Conservation (phyloP, 163 green algal species). For the Volvox carteri region DNA sequence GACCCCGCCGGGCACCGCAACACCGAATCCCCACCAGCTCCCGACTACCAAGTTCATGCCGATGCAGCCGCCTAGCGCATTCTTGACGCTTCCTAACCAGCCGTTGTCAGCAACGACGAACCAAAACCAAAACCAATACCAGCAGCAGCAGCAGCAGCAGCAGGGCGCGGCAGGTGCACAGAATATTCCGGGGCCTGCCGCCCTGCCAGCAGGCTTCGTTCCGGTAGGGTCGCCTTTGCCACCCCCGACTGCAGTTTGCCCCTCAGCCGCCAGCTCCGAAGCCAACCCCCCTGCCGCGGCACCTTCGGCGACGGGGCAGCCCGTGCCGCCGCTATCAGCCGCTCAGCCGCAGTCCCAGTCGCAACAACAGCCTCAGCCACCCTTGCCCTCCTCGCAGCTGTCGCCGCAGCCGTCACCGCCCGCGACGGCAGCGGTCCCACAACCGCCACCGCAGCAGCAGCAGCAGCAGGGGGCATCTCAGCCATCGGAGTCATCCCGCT, state of each 20-base stretch:
- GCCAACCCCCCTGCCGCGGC: background rate
- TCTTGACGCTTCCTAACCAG: background rate
- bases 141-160: constrained; percentile 5
- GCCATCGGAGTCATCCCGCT: background rate
- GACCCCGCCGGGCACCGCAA: background rate
- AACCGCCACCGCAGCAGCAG: constrained; percentile 26
- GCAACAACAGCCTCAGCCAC: background rate
- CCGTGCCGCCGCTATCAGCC: background rate
- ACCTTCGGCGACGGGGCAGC: background rate
- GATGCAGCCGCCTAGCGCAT: background rate
- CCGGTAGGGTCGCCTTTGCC: background rate
- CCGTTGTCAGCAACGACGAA: background rate
- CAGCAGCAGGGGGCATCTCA: background rate
- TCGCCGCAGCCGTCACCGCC: background rate
- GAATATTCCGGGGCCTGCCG: background rate
- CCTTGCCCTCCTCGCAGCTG: background rate
- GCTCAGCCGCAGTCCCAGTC: background rate
- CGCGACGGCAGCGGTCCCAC: background rate
- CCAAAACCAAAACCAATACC: background rate
- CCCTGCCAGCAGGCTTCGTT: background rate
- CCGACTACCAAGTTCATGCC: constrained; percentile 8
- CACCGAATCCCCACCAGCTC: background rate
- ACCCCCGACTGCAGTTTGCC: background rate
- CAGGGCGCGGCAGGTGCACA: background rate
- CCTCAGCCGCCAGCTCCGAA: background rate